Conservation (phyloP, 2,329 filamentous ascomycete species). For the Aspergillus luchuensis region DNA sequence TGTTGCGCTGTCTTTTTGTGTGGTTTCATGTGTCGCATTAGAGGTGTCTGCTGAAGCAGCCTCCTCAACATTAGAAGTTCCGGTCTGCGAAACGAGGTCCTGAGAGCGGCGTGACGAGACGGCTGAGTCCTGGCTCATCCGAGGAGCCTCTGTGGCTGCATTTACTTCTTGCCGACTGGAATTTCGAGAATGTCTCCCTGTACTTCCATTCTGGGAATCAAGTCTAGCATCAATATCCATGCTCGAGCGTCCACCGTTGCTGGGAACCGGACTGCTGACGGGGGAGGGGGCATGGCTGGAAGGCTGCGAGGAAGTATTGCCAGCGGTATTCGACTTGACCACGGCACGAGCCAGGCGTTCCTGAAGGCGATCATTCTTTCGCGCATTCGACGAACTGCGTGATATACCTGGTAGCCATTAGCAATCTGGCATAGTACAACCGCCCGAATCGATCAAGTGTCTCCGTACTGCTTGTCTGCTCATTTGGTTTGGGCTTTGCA, state of each 20-base stretch:
- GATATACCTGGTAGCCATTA: conserved; percentile 52
- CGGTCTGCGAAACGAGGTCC: conserved; percentile 26
- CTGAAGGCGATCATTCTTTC: conserved; percentile 79
- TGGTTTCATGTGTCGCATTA: background rate
- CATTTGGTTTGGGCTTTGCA: conserved; percentile 39
- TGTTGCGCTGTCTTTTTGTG: background rate
- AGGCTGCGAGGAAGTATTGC: conserved; percentile 49
- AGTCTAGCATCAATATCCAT: conserved; percentile 37
- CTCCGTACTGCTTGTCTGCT: conserved; percentile 41
- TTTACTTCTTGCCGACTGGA: conserved; percentile 14
- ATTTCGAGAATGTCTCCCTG: conserved; percentile 25
- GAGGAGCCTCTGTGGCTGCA: conserved; percentile 16
- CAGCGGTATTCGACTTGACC: conserved; percentile 66
- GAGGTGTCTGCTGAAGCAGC: background rate
- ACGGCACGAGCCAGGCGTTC: conserved; percentile 87
- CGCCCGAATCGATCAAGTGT: background rate
- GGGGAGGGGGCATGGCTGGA: conserved; percentile 55
- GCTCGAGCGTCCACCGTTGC: conserved; percentile 44
- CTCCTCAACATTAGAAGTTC: conserved; percentile 2
- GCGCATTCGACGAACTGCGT: conserved; percentile 65
- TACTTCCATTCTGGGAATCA: conserved; percentile 23
- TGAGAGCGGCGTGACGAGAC: conserved; percentile 27
- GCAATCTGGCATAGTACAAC: conserved; percentile 14
- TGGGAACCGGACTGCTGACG: conserved; percentile 53
- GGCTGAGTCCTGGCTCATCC: conserved; percentile 35